Percentiles rank a stretch among this genome's conserved stretches.
phyloP scores from a whole-genome alignment of 2,329 filamentous ascomycete genomes.

The Cladosporium sp. region DNA sequence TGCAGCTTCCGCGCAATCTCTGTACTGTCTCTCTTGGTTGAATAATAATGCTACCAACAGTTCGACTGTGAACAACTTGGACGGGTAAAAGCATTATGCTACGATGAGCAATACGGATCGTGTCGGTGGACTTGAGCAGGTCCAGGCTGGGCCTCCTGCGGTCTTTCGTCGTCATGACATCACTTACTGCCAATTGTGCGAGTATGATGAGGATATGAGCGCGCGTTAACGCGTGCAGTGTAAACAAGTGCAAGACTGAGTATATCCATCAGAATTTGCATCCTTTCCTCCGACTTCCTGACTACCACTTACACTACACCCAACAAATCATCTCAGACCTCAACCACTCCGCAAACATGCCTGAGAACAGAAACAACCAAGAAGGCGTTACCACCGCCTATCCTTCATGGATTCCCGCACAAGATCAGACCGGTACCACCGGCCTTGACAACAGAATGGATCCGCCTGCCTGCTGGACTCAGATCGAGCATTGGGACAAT shows the following conservation, averaged over 20 bases:
- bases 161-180: constrained; percentile 15
- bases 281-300: not conserved
- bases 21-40: not conserved
- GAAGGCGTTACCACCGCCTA: constrained; percentile 27
- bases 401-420: constrained; percentile 28
- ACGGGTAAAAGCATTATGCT: not conserved
- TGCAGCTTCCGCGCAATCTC: not conserved
- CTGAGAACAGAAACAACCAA: constrained; percentile 6
- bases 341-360: not conserved
- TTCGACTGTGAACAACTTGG: not conserved
- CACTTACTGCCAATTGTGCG: not conserved
- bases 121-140: not conserved
- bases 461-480: constrained; percentile 35
- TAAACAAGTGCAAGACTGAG: not conserved
- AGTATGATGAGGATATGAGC: constrained; percentile 9
- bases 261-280: not conserved
- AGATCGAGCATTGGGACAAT: constrained; percentile 36
- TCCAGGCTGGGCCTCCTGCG: constrained; percentile 2
- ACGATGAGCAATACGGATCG: not conserved
- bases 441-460: constrained; percentile 36
- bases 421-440: constrained; percentile 35
- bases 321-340: not conserved
- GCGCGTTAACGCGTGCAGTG: not conserved
- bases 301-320: not conserved
- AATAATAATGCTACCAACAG: not conserved